Percentiles rank a stretch among this genome's conserved stretches.
Evolutionary conservation across 2,329 filamentous ascomycete species (phyloP).

Genomic region (Colletotrichum orbiculare): DNA sequence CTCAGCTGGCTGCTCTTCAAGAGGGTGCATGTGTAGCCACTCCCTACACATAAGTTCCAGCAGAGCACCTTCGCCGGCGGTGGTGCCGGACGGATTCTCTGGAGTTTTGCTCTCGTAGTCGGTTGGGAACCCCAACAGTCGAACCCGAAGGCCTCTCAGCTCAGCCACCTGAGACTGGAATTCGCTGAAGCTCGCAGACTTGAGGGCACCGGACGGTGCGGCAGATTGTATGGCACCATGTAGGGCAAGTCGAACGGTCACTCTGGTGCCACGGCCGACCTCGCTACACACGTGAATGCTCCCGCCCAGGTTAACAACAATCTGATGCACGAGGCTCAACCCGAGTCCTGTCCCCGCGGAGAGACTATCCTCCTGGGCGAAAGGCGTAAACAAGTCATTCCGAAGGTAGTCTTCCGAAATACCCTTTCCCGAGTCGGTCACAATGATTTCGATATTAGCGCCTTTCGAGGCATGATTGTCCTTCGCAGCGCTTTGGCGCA

Average conservation of each 20-base stretch:
- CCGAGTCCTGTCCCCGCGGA: conserved; percentile 72
- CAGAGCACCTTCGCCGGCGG: conserved; percentile 35
- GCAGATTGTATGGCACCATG: conserved; percentile 13
- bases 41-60: conserved; percentile 44
- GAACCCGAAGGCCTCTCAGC: conserved; percentile 46
- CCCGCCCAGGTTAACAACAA: conserved; percentile 69
- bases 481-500: conserved; percentile 37
- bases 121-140: conserved; percentile 39
- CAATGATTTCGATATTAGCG: conserved; percentile 50
- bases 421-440: conserved; percentile 74
- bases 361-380: conserved; percentile 71
- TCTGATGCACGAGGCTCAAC: conserved; percentile 70
- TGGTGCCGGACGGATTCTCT: conserved; percentile 9
- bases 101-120: neutral
- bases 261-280: conserved; percentile 49
- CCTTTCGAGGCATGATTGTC: conserved; percentile 12
- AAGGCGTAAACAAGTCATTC: conserved; percentile 70
- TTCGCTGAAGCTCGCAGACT: conserved; percentile 38
- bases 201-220: neutral
- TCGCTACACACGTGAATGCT: conserved; percentile 65
- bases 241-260: conserved; percentile 47
- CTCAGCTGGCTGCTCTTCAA: conserved; percentile 28
- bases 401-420: conserved; percentile 72
- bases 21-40: conserved; percentile 47
- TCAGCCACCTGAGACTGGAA: conserved; percentile 44